phyloP scores from a whole-genome alignment of 2,329 filamentous ascomycete species.

The Calonectria henricotiae region DNA sequence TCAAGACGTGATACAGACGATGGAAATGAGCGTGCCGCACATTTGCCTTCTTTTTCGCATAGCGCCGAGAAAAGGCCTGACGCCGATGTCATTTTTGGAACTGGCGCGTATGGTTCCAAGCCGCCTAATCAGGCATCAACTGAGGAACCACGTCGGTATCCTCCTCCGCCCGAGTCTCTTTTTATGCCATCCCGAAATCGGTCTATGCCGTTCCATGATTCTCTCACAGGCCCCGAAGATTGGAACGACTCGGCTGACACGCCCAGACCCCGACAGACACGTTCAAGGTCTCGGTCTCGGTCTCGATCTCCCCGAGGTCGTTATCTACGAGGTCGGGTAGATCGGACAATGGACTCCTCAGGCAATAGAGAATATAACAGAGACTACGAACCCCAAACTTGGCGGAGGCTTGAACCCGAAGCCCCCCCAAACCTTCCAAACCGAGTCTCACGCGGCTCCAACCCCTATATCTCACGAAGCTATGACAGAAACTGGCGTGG shows the following conservation, averaged over 20 bases:
- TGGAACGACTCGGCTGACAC: background rate
- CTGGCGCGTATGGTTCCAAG: too few relatives aligned
- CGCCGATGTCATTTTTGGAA: too few relatives aligned
- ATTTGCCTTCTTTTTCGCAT: too few relatives aligned
- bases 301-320: background rate
- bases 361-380: too few relatives aligned
- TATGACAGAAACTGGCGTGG: background rate
- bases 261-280: background rate
- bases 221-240: background rate
- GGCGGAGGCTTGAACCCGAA: background rate
- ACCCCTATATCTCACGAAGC: background rate
- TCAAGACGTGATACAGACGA: constrained; percentile 38
- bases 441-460: background rate
- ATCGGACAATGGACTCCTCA: background rate
- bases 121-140: too few relatives aligned
- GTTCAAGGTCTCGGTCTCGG: background rate
- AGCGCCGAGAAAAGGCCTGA: constrained; percentile 19
- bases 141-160: background rate
- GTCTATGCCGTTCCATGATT: background rate
- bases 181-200: background rate
- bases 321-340: background rate
- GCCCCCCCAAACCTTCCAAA: background rate
- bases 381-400: too few relatives aligned
- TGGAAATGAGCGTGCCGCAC: constrained; percentile 8
- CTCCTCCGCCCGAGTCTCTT: background rate